Percentiles rank a stretch among this genome's conserved stretches.
Evolutionary conservation across 2,329 filamentous ascomycete genomes (phyloP).

Genomic region (Paramyrothecium sp.): DNA sequence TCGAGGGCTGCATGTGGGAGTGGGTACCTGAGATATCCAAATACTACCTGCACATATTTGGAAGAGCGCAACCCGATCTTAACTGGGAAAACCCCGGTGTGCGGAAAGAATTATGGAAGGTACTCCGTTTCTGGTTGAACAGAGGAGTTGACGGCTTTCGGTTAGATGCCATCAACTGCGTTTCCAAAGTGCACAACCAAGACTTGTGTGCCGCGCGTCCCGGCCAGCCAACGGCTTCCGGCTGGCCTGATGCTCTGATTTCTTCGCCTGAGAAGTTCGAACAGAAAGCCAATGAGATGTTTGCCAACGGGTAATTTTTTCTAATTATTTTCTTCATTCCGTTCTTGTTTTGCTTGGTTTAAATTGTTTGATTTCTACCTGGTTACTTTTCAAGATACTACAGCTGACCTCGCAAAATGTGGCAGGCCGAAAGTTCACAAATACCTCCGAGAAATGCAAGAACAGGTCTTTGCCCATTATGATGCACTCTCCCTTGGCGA

Average conservation of each 20-base stretch:
- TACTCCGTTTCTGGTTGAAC: conserved; percentile 67
- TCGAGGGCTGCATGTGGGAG: conserved; percentile 15
- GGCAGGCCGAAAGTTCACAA: conserved; percentile 58
- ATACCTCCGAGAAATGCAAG: conserved; percentile 56
- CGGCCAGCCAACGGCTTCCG: conserved; percentile 16
- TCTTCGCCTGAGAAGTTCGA: conserved; percentile 35
- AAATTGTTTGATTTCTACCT: too few species aligned
- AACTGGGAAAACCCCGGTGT: conserved; percentile 73
- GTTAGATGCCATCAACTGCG: conserved; percentile 68
- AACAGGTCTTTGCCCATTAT: conserved; percentile 51
- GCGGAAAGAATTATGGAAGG: conserved; percentile 63
- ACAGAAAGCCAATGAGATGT: conserved; percentile 39
- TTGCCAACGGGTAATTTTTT: conserved; percentile 45
- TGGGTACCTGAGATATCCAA: conserved; percentile 25
- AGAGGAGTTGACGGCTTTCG: conserved; percentile 67
- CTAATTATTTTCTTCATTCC: neutral
- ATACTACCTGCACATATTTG: conserved; percentile 72
- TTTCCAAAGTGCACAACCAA: conserved; percentile 49
- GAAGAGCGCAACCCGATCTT: conserved; percentile 69
- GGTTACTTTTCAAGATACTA: neutral
- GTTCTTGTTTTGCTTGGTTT: neutral
- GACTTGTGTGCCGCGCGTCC: neutral
- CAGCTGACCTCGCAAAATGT: neutral
- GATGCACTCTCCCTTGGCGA: conserved; percentile 66
- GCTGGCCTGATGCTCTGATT: conserved; percentile 52